Percentiles rank a stretch among this genome's conserved stretches.
These are phyloP conservation scores for Penicillium sp. DNA, from an alignment of 2,329 filamentous ascomycete species.

Conservation along the genomic window DNA sequence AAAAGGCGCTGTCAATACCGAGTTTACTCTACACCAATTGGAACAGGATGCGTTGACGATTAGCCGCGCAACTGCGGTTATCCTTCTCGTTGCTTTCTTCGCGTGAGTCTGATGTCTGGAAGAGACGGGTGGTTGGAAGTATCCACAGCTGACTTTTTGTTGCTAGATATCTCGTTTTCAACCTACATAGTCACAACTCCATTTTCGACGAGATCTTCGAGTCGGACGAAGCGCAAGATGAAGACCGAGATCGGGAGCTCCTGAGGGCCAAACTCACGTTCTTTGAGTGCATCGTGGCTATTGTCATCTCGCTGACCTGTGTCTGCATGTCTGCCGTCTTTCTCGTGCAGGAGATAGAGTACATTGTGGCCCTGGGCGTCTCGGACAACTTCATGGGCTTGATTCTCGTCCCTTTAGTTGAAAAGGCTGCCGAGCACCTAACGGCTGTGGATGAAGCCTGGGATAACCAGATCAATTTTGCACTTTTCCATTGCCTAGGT, in stretches of 20 bases:
- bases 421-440: conserved; percentile 82
- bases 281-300: conserved; percentile 66
- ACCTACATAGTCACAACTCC: conserved; percentile 72
- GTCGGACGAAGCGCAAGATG: conserved; percentile 65
- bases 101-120: conserved; percentile 47
- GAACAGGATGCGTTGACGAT: conserved; percentile 58
- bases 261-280: conserved; percentile 69
- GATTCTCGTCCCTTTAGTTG: conserved; percentile 75
- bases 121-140: background rate
- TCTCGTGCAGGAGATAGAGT: conserved; percentile 69
- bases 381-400: conserved; percentile 64
- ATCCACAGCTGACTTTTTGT: background rate
- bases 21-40: conserved; percentile 44
- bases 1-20: conserved; percentile 40
- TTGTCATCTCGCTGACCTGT: conserved; percentile 62
- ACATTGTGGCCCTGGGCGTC: conserved; percentile 55
- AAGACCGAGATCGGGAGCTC: conserved; percentile 60
- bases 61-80: conserved; percentile 67
- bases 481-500: conserved; percentile 79
- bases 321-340: conserved; percentile 73
- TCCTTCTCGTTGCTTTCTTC: conserved; percentile 67
- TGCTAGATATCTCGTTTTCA: conserved; percentile 61
- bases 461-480: conserved; percentile 69
- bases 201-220: conserved; percentile 74
- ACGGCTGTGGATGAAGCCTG: conserved; percentile 82